Percentiles rank a stretch among this genome's conserved stretches.
These are phyloP conservation scores for Ceratobasidium sp. DNA, from an alignment of 1,284 basidiomycete species.

Conservation along the genomic window DNA sequence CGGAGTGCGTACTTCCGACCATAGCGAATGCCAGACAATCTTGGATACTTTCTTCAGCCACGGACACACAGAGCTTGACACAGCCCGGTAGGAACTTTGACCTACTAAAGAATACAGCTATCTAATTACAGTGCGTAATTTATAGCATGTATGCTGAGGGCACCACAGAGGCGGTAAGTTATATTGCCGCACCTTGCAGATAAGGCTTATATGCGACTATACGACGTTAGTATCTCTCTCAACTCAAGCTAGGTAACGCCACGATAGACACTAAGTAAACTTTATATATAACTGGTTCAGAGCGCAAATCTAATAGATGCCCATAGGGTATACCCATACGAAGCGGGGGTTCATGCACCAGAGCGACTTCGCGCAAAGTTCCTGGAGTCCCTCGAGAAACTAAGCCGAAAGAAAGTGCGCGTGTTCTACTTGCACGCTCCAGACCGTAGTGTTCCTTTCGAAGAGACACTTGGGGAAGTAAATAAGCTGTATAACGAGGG, in stretches of 20 bases:
- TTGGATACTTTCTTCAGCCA: constrained; percentile 63
- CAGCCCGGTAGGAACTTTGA: constrained; percentile 55
- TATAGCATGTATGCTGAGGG: constrained; percentile 63
- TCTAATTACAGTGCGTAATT: constrained; percentile 11
- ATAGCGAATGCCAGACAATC: constrained; percentile 62
- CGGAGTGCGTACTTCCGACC: constrained; percentile 60
- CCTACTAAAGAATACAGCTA: too few relatives aligned
- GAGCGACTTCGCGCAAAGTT: constrained; percentile 59
- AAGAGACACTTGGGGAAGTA: constrained; percentile 62
- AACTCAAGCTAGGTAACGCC: constrained; percentile 61
- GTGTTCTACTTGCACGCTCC: constrained; percentile 66
- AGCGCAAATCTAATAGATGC: constrained; percentile 2
- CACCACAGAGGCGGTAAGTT: constrained; percentile 64
- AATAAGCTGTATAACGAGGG: constrained; percentile 63
- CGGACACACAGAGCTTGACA: constrained; percentile 66
- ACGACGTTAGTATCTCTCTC: constrained; percentile 58
- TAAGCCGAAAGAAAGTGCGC: constrained; percentile 60
- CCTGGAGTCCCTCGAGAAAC: constrained; percentile 58
- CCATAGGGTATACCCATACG: constrained; percentile 61
- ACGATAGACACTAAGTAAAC: constrained; percentile 67
- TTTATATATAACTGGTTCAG: constrained; percentile 26
- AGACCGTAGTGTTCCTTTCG: constrained; percentile 64
- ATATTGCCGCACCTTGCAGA: not conserved
- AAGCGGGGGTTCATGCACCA: constrained; percentile 60
- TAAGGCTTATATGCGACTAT: not conserved